Conservation (phyloP, 306 rosid genomes). For the Acmispon strigosus region DNA sequence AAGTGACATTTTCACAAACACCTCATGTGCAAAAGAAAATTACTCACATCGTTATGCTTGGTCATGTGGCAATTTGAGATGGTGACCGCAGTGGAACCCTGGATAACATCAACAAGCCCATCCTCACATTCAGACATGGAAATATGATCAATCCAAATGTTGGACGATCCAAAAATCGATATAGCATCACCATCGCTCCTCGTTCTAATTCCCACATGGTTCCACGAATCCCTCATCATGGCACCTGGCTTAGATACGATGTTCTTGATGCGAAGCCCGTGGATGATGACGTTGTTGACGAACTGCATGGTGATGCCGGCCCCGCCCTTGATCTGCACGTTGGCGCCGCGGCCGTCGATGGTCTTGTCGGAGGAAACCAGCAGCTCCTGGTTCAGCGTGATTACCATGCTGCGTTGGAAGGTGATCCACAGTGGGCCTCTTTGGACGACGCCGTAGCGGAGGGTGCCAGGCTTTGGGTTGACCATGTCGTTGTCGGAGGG, state of each 20-base stretch:
- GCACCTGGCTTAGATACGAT: not conserved
- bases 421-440: conserved; percentile 17
- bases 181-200: conserved; percentile 28
- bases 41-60: conserved; percentile 21
- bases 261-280: not conserved
- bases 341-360: conserved; percentile 20
- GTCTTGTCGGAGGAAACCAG: conserved; percentile 18
- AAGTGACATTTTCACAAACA: no score
- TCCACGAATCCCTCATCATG: not conserved
- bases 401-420: not conserved
- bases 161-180: conserved; percentile 9
- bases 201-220: not conserved
- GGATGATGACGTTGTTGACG: conserved; percentile 17
- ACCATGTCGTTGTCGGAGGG: not conserved
- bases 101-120: conserved; percentile 19
- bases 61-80: conserved; percentile 29
- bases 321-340: not conserved
- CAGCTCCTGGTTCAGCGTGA: conserved; percentile 5
- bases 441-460: not conserved
- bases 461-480: conserved; percentile 3
- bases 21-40: not conserved
- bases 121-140: conserved; percentile 14
- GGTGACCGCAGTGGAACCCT: conserved; percentile 18
- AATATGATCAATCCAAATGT: conserved; percentile 22
- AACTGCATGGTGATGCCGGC: conserved; percentile 19